Base-by-base conservation (phyloP, 441 rosid species). In the Adansonia madagascariensis region DNA sequence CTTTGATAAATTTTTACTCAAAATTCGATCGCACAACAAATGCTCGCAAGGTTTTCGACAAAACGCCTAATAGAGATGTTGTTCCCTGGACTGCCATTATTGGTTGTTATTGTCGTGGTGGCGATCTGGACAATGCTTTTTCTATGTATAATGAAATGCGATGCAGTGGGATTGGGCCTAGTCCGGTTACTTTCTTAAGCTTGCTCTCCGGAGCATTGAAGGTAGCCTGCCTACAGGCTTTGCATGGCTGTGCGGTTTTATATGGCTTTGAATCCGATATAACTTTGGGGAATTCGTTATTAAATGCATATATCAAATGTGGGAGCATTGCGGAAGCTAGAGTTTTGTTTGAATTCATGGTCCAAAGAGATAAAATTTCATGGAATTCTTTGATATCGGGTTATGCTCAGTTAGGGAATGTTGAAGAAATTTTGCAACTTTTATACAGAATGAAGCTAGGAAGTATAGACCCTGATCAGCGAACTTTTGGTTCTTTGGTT, bases 341-440 rank as follows among this genome's bases (percentile, higher is more conserved):
- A 85, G 53, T 14, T 20, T 81, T 89, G 41, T 85, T 89, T 75
- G 85, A 86, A n/a, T 67, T 66, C 49, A 86, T 89, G 87, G 79
- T 81, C 52, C 73, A 85, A 75, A 79, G 88, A 75, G 94, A 91
- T 80, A 73, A 83, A 55, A 74, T 88, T 81, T 85, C 94, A 0
- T 89, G 89, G 90, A 91, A 89, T 85, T 81, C 85, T 15, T 80
- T 89, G 81, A 68, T 89, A 74, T 80, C 88, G 0, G 86, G 89
- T 12, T 85, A 81, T 81, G 85, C 89, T 22, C 82, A 73, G 69
- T 66, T 76, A 65, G 87, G 86, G 49, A 69, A 81, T 74, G 73
- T 82, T 82, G 71, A 73, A 73, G 85, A 78, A 84, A 82, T 80
- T 20, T 65, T 83, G 71, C 84, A 77, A 70, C 89, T 88, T 80